Evolutionary conservation across 2,329 filamentous ascomycete genomes (phyloP), one percentile per base, ranked within the genome.

Genomic region (Ophiostoma novo-ulmi): DNA sequence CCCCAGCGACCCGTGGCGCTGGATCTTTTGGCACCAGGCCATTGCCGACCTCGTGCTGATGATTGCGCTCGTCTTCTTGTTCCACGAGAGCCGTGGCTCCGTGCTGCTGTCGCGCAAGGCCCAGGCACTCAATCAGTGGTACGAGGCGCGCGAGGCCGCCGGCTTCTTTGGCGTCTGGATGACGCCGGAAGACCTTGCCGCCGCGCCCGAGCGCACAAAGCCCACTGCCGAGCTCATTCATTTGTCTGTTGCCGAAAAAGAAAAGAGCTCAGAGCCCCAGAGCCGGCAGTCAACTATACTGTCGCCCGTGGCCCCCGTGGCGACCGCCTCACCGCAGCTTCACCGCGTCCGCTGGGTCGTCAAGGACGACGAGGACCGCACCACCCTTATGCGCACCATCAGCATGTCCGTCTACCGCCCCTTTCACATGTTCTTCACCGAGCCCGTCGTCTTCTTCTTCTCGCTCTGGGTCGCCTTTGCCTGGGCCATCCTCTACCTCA

Each of bases 401-500:
- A 82, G 83, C 6, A 87, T 92, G 14, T 95, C 92, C 0, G 80
- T 94, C 7, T 88, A 87, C 73, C 86, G 93, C 0, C 93, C 93
- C 0, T 96, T 97, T 78, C 87, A 89, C 75, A 84, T 94, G 1
- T 86, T 94, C 20, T 81, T 89, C 74, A 93, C 91, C 0, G 91
- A 94, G 74, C 89, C 91, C 0, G 89, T 93, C 11, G 90, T 94
- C 17, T 93, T 93, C 79, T 93, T 87, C 81, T 97, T 97, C 81
- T 93, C 90, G 0, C 83, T 97, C 0, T 97, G 94, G 94, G 90
- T 93, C 0, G 85, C 92, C 0, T 97, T 97, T 78, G 89, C 89
- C 26, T 97, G 94, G 94, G 93, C 91, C 0, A 86, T 97, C 0
- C 85, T 97, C 0, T 97, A 97, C 78, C 82, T 97, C 22, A 92